phyloP scores from a whole-genome alignment of 2,329 filamentous ascomycete species.

The Exophiala phaeomuriformis region DNA sequence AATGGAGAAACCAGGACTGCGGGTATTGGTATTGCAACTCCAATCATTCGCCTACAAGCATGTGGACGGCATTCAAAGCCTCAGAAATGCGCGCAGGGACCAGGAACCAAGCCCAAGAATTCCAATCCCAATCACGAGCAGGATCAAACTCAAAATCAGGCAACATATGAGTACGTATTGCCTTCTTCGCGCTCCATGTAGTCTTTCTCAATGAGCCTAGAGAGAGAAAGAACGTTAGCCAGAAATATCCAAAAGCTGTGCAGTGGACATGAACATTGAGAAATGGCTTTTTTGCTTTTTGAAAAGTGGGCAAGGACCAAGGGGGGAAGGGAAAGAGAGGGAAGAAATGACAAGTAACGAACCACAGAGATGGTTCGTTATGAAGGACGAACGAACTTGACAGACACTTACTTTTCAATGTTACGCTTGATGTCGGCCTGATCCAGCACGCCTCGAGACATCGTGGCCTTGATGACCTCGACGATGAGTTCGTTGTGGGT shows the following conservation, averaged over 20 bases:
- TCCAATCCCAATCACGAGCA: not conserved
- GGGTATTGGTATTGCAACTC: too few species aligned
- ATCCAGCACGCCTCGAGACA: conserved; percentile 76
- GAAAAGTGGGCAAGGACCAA: not conserved
- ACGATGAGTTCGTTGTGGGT: conserved; percentile 78
- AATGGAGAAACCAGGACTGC: too few species aligned
- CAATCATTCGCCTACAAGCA: too few species aligned
- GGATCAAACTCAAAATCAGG: conserved; percentile 36
- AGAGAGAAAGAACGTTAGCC: not conserved
- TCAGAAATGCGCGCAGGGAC: too few species aligned
- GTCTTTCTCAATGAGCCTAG: conserved; percentile 81
- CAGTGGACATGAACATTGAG: too few species aligned
- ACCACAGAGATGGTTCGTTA: too few species aligned
- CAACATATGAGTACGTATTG: conserved; percentile 63
- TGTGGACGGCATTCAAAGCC: too few species aligned
- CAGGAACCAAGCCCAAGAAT: not conserved
- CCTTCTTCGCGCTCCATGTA: conserved; percentile 74
- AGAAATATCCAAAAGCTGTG: not conserved
- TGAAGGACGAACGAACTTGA: too few species aligned
- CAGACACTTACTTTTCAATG: conserved; percentile 78
- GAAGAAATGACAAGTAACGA: not conserved
- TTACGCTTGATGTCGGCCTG: conserved; percentile 88
- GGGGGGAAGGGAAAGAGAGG: not conserved
- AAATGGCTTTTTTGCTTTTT: too few species aligned
- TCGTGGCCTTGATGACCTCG: conserved; percentile 87